Base-by-base conservation (phyloP, 345 rosid genomes). In the Cardamine resedifolia region DNA sequence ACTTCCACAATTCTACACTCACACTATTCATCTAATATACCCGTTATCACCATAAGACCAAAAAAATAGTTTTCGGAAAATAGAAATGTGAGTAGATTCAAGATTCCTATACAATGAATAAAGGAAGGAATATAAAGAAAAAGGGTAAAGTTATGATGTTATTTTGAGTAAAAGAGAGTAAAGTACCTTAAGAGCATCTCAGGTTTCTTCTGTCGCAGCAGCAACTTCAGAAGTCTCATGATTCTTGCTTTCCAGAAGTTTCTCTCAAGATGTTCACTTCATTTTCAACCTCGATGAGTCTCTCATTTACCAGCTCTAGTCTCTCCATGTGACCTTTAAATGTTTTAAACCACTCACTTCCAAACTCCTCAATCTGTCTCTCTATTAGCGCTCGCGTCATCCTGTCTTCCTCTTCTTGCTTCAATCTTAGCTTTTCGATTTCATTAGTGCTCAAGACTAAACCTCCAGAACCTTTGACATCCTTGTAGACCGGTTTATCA, bases 391-490 rank as follows among this genome's bases (percentile, higher is more conserved):
- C 23, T 7, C 73, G 74, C 34, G 60, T 71, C 58, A 72, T 65
- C 83, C 81, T 87, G 49, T 85, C 87, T 78, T 91, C 98, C 78
- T 75, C 91, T 83, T 87, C 93, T 79, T 75, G 83, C 82, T 81
- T 87, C 78, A 81, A 19, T 10, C 78, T 86, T 71, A 39, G 86
- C 86, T 82, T 91, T 71, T 88, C 96, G 69, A 88, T 58, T 74
- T 91, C 97, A 36, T 38, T 60, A 52, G 79, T 58, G 70, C 92
- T 86, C 85, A 95, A 20, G 23, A 90, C 91, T 72, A 90, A 87
- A 58, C 97, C 97, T 11, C 90, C 88, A 21, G 89, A 81, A 10
- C 96, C 96, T 59, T 84, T 72, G 41, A 85, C 85, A 83, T 91
- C 96, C 82, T 79, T 78, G 81, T 91, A 91, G 53, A 89, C 82